These are phyloP conservation scores for Erigeron philadelphicus DNA, from an alignment of 140 eudicot species.

Conservation along the genomic window DNA sequence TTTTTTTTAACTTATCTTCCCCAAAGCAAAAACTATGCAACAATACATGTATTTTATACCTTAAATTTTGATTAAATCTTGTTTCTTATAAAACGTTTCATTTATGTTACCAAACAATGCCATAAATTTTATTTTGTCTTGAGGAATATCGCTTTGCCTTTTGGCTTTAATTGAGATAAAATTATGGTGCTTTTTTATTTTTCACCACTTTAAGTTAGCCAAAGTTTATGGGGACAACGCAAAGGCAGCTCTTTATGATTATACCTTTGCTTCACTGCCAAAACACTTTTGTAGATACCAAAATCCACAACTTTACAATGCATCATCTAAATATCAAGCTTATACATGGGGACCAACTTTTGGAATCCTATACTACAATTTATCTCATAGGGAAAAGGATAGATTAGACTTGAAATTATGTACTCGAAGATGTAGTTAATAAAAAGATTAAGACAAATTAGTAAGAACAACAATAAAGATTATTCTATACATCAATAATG, in stretches of 20 bases:
- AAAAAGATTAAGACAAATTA: no score
- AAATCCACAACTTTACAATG: neutral
- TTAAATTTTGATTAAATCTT: neutral
- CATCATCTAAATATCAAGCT: neutral
- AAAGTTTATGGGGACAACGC: conserved; percentile 16
- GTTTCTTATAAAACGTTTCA: neutral
- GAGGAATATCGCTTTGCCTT: neutral
- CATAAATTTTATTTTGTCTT: no score
- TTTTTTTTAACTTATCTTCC: neutral
- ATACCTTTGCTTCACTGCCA: conserved; percentile 14
- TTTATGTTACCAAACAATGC: neutral
- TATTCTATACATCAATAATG: neutral
- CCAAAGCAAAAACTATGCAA: neutral
- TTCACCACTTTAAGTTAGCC: conserved; percentile 6
- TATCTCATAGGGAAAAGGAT: no score
- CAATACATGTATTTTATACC: neutral
- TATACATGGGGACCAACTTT: neutral
- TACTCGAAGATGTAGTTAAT: no score
- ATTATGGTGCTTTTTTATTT: neutral
- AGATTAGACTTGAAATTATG: no score
- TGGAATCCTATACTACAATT: neutral
- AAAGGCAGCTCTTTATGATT: conserved; percentile 12
- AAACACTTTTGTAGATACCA: conserved; percentile 2
- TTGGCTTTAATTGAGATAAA: neutral
- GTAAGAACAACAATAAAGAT: neutral